A percentile compares a stretch with the other conserved stretches of the same genome.
phyloP scores from a whole-genome alignment of 257 asterid species.

The Cruciata laevipes region DNA sequence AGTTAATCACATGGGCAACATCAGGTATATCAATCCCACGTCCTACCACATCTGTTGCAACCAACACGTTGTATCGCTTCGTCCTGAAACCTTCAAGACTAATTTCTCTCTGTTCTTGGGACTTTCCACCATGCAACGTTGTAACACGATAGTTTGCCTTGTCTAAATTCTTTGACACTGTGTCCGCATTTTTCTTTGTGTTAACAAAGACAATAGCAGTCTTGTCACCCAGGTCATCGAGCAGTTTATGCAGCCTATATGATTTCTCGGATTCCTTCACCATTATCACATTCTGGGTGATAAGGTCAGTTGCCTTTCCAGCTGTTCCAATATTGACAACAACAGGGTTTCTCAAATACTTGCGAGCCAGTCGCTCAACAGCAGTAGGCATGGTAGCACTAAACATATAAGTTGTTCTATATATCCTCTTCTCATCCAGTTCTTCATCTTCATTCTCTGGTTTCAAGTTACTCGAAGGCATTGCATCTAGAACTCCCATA shows the following conservation, averaged over 20 bases:
- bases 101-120: constrained; percentile 27
- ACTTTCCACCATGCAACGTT: constrained; percentile 29
- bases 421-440: constrained; percentile 24
- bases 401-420: constrained; percentile 27
- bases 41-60: constrained; percentile 29
- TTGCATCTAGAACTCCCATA: constrained; percentile 25
- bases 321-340: constrained; percentile 27
- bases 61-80: constrained; percentile 25
- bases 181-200: constrained; percentile 23
- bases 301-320: constrained; percentile 25
- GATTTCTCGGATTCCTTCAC: constrained; percentile 27
- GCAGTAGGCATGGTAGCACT: constrained; percentile 31
- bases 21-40: constrained; percentile 32
- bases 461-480: constrained; percentile 30
- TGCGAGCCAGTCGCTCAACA: constrained; percentile 29
- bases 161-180: constrained; percentile 18
- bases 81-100: constrained; percentile 30
- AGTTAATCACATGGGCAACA: constrained; percentile 28
- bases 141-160: constrained; percentile 26
- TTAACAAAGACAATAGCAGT: constrained; percentile 28
- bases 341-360: constrained; percentile 27
- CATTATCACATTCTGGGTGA: constrained; percentile 27
- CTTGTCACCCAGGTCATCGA: constrained; percentile 30
- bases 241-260: constrained; percentile 16
- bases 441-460: constrained; percentile 32